Conservation (phyloP, 495 filamentous ascomycete species). For the Hyaloscypha finlandica region DNA sequence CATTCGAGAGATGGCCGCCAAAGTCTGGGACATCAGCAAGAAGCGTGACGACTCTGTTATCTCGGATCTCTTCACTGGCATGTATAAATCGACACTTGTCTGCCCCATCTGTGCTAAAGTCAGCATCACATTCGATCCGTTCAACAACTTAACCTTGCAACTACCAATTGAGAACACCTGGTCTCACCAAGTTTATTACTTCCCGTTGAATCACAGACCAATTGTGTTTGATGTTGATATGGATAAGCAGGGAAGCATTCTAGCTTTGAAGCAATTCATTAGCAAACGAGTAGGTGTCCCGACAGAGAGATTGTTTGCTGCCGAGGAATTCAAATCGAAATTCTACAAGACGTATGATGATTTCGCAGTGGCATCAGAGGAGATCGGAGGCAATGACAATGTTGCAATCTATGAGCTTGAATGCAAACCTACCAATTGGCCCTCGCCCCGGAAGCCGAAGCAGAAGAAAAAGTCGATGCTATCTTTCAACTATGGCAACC, state of each 20-base stretch:
- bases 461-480: slow-evolving; percentile 41
- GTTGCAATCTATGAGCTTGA: slow-evolving; percentile 82
- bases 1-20: slow-evolving; percentile 78
- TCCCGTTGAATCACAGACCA: slow-evolving; percentile 64
- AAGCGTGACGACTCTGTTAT: slow-evolving; percentile 92
- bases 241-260: slow-evolving; percentile 77
- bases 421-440: slow-evolving; percentile 72
- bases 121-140: slow-evolving; percentile 98
- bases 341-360: slow-evolving; percentile 86
- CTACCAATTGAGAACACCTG: slow-evolving; percentile 82
- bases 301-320: slow-evolving; percentile 63
- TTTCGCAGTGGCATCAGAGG: slow-evolving; percentile 62
- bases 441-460: slow-evolving; percentile 46
- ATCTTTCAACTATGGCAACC: slow-evolving; percentile 42
- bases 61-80: slow-evolving; percentile 90
- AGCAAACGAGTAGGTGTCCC: slow-evolving; percentile 64
- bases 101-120: slow-evolving; percentile 92
- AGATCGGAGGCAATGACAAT: slow-evolving; percentile 63
- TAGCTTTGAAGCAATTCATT: slow-evolving; percentile 72
- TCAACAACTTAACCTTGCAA: slow-evolving; percentile 90
- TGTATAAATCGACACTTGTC: slow-evolving; percentile 95
- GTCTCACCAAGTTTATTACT: slow-evolving; percentile 70
- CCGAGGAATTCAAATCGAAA: slow-evolving; percentile 75
- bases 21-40: slow-evolving; percentile 89
- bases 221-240: slow-evolving; percentile 81